Percentiles rank a stretch among this genome's conserved stretches.
phyloP scores from a whole-genome alignment of 805 yeast genomes.

The Candida piceae region DNA sequence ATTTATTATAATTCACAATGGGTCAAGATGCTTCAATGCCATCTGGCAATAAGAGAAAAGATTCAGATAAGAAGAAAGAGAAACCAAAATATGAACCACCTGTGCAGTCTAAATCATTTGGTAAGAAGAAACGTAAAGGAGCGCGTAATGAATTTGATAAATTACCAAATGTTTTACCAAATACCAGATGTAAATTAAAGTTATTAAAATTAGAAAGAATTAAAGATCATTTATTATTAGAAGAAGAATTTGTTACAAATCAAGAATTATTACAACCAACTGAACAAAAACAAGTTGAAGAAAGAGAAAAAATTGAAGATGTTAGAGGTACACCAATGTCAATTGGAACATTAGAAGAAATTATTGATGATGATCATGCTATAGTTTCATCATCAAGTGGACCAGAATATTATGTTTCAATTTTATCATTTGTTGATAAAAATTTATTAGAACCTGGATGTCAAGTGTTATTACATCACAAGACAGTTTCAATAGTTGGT shows the following conservation, averaged over 20 bases:
- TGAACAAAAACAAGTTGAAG: constrained; percentile 95
- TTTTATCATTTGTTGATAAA: constrained; percentile 93
- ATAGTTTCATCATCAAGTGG: constrained; percentile 95
- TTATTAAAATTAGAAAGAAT: constrained; percentile 90
- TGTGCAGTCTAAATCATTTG: constrained; percentile 80
- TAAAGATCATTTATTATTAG: constrained; percentile 90
- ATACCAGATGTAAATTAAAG: constrained; percentile 89
- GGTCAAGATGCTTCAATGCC: constrained; percentile 34
- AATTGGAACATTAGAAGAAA: constrained; percentile 93
- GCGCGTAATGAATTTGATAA: constrained; percentile 62
- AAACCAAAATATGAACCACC: constrained; percentile 99
- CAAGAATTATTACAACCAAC: constrained; percentile 94
- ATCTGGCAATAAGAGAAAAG: constrained; percentile 29
- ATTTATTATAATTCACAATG: constrained; percentile 4
- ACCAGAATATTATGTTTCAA: constrained; percentile 95
- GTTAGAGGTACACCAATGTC: constrained; percentile 95
- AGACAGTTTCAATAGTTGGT: constrained; percentile 94
- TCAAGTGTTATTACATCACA: constrained; percentile 90
- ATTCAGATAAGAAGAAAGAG: constrained; percentile 51
- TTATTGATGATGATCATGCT: constrained; percentile 97
- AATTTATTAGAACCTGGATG: constrained; percentile 96
- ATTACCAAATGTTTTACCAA: constrained; percentile 84
- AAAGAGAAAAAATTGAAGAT: constrained; percentile 90
- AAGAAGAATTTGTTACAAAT: constrained; percentile 92
- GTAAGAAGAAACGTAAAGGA: constrained; percentile 90